Conservation (phyloP, 345 rosid genomes). For the Capsella bursapastoris region DNA sequence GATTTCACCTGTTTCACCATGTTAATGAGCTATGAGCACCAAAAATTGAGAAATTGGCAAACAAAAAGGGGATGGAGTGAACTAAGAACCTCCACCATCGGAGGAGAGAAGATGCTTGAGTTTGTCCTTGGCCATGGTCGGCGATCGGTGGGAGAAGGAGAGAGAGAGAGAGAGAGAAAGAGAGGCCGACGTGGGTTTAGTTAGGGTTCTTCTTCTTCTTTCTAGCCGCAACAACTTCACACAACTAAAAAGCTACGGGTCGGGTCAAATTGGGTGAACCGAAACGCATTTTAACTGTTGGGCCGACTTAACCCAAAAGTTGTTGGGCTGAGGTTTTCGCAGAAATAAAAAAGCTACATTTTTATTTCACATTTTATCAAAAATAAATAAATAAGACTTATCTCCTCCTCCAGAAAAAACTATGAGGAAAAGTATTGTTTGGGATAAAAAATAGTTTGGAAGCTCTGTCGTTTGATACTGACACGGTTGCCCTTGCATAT, state of each 20-base stretch:
- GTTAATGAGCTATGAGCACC: background rate
- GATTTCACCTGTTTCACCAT: constrained; percentile 35
- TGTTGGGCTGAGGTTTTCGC: constrained; percentile 27
- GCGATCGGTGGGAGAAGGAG: constrained; percentile 28
- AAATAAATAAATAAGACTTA: background rate
- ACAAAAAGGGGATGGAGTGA: background rate
- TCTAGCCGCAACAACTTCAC: background rate
- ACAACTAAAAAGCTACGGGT: constrained; percentile 28
- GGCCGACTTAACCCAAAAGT: constrained; percentile 29
- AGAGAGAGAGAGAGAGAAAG: constrained; percentile 3
- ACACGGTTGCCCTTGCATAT: constrained; percentile 4
- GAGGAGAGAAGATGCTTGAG: constrained; percentile 50
- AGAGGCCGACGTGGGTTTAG: constrained; percentile 41
- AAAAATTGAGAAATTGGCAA: background rate
- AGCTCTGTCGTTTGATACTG: constrained; percentile 11
- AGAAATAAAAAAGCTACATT: background rate
- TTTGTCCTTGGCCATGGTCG: constrained; percentile 53
- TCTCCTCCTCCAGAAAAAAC: background rate
- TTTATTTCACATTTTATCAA: background rate
- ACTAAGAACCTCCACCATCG: constrained; percentile 33
- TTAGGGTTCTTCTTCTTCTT: constrained; percentile 18
- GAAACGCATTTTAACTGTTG: background rate
- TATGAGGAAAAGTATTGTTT: background rate
- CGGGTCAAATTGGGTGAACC: constrained; percentile 13
- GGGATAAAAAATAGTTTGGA: background rate